phyloP scores from a whole-genome alignment of 2,329 filamentous ascomycete species.

The Fusarium aywerte region DNA sequence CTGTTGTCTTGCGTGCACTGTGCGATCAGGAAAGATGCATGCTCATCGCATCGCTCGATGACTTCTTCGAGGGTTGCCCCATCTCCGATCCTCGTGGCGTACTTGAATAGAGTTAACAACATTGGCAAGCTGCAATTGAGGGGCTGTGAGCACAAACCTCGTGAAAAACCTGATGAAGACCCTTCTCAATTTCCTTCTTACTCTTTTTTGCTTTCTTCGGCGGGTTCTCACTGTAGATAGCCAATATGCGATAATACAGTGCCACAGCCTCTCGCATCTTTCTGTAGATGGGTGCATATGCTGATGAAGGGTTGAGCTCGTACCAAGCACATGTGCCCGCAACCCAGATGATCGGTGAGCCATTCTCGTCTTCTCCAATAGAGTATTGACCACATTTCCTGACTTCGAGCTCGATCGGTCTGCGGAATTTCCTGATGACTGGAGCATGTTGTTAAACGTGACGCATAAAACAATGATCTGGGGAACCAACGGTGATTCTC shows the following conservation, averaged over 20 bases:
- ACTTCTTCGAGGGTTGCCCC: conserved; percentile 63
- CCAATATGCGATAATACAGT: conserved; percentile 71
- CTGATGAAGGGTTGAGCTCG: conserved; percentile 68
- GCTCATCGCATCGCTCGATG: conserved; percentile 57
- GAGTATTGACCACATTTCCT: conserved; percentile 61
- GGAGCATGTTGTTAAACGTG: conserved; percentile 25
- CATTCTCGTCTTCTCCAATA: conserved; percentile 62
- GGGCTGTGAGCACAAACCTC: conserved; percentile 37
- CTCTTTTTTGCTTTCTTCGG: conserved; percentile 47
- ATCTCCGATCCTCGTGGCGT: conserved; percentile 63
- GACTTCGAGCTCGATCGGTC: conserved; percentile 62
- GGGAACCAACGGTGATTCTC: conserved; percentile 51
- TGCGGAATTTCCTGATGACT: conserved; percentile 50
- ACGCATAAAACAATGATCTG: background rate
- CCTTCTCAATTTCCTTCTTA: conserved; percentile 47
- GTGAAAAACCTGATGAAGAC: conserved; percentile 49
- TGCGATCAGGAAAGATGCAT: conserved; percentile 63
- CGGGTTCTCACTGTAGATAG: conserved; percentile 60
- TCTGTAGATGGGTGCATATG: conserved; percentile 66
- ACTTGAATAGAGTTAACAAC: conserved; percentile 50
- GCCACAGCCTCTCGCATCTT: conserved; percentile 71
- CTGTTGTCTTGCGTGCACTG: conserved; percentile 58
- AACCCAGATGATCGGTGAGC: conserved; percentile 72
- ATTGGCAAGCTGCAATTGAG: background rate
- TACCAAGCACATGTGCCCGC: conserved; percentile 71